Evolutionary conservation across 306 rosid species (phyloP).

Genomic region (Sicyos edulis): DNA sequence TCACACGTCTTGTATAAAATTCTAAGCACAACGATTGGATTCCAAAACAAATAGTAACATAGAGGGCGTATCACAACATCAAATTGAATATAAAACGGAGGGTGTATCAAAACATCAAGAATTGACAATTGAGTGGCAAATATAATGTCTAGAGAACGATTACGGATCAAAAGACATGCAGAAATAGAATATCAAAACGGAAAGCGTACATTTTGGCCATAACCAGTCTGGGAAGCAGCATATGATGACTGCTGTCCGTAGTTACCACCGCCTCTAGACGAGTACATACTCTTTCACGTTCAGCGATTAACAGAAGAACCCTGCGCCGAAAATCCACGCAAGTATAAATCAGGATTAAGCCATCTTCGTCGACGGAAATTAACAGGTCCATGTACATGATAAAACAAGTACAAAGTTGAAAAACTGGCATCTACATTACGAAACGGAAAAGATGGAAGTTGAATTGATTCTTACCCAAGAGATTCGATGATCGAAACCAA

Average conservation of each 20-base stretch:
- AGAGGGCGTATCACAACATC: not conserved
- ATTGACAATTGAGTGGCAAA: not conserved
- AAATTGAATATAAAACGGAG: not conserved
- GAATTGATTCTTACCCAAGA: not conserved
- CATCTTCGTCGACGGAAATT: not conserved
- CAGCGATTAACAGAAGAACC: not conserved
- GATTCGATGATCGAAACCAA: not conserved
- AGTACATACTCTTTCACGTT: slow-evolving; percentile 43
- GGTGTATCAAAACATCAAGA: not conserved
- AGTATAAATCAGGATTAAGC: not conserved
- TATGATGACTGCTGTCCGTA: slow-evolving; percentile 82
- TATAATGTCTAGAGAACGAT: not conserved
- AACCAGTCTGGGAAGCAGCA: slow-evolving; percentile 63
- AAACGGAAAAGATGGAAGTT: not conserved
- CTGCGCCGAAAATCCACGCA: not conserved
- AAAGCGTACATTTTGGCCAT: slow-evolving; percentile 62
- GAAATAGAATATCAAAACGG: not conserved
- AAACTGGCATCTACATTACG: not conserved
- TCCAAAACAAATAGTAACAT: slow-evolving; percentile 8
- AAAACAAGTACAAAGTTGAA: not conserved
- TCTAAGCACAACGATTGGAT: not conserved
- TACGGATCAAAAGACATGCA: not conserved
- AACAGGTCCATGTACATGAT: not conserved
- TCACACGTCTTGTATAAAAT: not conserved
- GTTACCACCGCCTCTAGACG: slow-evolving; percentile 62